Conservation (phyloP, 345 rosid genomes). For the Eucalyptus melliodora region DNA sequence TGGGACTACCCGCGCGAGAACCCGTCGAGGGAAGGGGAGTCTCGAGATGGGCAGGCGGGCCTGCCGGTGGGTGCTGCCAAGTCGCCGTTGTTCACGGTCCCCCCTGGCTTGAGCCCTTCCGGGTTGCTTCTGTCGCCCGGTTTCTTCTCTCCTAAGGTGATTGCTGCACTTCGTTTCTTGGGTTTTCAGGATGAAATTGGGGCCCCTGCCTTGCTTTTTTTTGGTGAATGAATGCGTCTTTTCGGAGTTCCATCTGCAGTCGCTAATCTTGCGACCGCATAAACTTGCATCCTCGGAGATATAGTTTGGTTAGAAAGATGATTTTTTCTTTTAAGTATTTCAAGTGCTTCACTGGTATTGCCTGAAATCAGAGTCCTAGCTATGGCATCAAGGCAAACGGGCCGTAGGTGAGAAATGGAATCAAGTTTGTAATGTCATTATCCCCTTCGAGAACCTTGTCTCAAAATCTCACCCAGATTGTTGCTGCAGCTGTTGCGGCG, state of each 20-base stretch:
- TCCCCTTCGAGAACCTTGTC: background rate
- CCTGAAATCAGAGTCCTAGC: background rate
- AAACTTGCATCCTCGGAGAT: background rate
- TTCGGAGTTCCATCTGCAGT: background rate
- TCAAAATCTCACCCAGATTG: background rate
- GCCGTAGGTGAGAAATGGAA: background rate
- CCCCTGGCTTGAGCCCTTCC: constrained; percentile 92
- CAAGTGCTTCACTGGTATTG: background rate
- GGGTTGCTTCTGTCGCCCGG: constrained; percentile 75
- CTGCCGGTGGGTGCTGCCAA: constrained; percentile 20
- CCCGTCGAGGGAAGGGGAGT: constrained; percentile 8
- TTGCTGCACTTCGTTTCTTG: background rate
- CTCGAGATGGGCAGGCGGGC: constrained; percentile 23
- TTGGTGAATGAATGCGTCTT: background rate
- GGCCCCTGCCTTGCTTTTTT: background rate
- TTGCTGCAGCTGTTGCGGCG: background rate
- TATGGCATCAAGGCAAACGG: background rate
- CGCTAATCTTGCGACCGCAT: background rate
- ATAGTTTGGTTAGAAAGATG: background rate
- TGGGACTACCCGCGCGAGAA: background rate
- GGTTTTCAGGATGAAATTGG: background rate
- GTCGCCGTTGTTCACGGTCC: constrained; percentile 60
- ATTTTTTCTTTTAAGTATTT: background rate
- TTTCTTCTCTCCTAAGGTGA: constrained; percentile 50
- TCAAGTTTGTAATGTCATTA: background rate